Percentiles rank a stretch among this genome's conserved stretches.
Evolutionary conservation across 345 rosid species (phyloP).

Genomic region (Viola odorata): DNA sequence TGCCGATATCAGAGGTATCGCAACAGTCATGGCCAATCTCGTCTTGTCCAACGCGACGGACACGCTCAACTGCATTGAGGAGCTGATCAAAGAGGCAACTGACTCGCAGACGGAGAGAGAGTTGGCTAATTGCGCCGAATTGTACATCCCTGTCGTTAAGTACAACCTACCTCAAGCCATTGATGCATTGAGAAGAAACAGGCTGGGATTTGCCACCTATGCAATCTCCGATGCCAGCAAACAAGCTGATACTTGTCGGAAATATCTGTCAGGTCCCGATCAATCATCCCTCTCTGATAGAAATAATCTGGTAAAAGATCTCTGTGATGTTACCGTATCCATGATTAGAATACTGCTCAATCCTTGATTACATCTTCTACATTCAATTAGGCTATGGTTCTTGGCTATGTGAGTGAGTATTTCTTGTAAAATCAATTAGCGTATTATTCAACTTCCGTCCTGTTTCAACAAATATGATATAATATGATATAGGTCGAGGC

Average conservation of each 20-base stretch:
- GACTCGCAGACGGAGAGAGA: conserved; percentile 58
- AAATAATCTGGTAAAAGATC: conserved; percentile 45
- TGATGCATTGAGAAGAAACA: conserved; percentile 45
- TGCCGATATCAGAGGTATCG: conserved; percentile 40
- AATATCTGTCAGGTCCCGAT: conserved; percentile 36
- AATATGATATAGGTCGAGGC: too few relatives aligned
- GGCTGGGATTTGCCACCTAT: conserved; percentile 52
- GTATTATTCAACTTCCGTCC: too few relatives aligned
- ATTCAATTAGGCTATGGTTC: too few relatives aligned
- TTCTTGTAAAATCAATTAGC: too few relatives aligned
- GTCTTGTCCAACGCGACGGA: conserved; percentile 53
- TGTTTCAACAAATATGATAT: too few relatives aligned
- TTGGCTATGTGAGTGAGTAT: too few relatives aligned
- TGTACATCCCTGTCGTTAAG: conserved; percentile 78
- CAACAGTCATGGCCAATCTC: conserved; percentile 35
- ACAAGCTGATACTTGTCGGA: conserved; percentile 59
- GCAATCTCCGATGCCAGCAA: conserved; percentile 52
- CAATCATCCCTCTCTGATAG: conserved; percentile 40
- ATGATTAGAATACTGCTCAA: conserved; percentile 11
- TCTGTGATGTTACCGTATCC: conserved; percentile 62
- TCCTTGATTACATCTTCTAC: background rate
- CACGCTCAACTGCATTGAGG: conserved; percentile 44
- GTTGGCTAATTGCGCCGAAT: conserved; percentile 68
- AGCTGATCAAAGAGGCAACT: conserved; percentile 29
- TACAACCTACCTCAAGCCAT: conserved; percentile 86